Conservation (phyloP, 371 early-diverging fungal genomes). For the Rhizomucor pusillus region DNA sequence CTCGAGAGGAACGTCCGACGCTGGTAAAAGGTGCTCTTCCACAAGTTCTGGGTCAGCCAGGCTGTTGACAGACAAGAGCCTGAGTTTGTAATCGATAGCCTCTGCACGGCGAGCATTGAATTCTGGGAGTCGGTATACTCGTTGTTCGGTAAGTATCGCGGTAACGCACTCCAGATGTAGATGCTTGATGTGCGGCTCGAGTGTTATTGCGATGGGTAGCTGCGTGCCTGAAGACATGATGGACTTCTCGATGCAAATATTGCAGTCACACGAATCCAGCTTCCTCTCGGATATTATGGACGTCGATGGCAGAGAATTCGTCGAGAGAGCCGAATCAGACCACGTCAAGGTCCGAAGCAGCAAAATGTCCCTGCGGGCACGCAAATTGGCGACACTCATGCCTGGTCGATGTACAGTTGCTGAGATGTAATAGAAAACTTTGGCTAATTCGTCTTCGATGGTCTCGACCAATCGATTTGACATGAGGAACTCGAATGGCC, state of each 20-base stretch:
- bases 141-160: constrained; percentile 31
- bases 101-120: constrained; percentile 35
- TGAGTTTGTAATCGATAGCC: constrained; percentile 34
- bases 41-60: constrained; percentile 21
- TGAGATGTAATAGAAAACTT: constrained; percentile 32
- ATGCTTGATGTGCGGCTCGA: constrained; percentile 37
- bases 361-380: constrained; percentile 30
- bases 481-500: constrained; percentile 45
- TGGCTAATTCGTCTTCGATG: constrained; percentile 46
- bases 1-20: constrained; percentile 19
- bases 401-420: constrained; percentile 39
- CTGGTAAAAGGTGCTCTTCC: constrained; percentile 18
- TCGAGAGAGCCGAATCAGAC: constrained; percentile 29
- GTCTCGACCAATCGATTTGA: constrained; percentile 42
- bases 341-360: constrained; percentile 35
- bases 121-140: constrained; percentile 44
- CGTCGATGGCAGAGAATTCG: constrained; percentile 29
- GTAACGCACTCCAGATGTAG: constrained; percentile 34
- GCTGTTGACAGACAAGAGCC: constrained; percentile 24
- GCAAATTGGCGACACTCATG: constrained; percentile 19
- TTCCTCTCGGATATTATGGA: constrained; percentile 40
- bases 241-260: constrained; percentile 42
- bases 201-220: constrained; percentile 36
- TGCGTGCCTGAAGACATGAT: constrained; percentile 48
- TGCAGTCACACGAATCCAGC: constrained; percentile 34